Conservation (phyloP, 2,329 filamentous ascomycete genomes). For the Parascedosporium putredinis region DNA sequence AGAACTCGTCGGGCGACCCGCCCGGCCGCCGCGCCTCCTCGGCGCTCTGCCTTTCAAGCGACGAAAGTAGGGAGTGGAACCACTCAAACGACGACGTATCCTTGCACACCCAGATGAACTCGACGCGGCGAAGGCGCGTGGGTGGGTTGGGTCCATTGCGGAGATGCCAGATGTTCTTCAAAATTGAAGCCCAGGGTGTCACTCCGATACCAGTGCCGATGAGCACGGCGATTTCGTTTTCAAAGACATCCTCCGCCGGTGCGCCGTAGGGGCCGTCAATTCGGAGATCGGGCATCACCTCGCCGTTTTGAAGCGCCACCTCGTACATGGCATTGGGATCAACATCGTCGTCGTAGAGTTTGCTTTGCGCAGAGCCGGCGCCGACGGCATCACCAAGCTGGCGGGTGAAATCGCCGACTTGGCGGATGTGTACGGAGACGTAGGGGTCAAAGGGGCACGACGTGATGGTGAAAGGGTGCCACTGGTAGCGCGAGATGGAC, state of each 20-base stretch:
- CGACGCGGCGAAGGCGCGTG: slow-evolving; percentile 68
- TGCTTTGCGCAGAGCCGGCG: slow-evolving; percentile 66
- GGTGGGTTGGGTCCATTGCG: slow-evolving; percentile 72
- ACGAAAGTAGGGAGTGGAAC: slow-evolving; percentile 80
- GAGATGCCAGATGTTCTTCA: slow-evolving; percentile 89
- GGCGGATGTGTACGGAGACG: slow-evolving; percentile 74
- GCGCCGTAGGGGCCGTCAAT: slow-evolving; percentile 86
- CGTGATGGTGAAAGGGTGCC: slow-evolving; percentile 91
- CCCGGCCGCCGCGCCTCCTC: slow-evolving; percentile 48
- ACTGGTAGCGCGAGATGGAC: slow-evolving; percentile 67
- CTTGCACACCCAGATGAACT: slow-evolving; percentile 91
- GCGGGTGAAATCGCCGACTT: slow-evolving; percentile 81
- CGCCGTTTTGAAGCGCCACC: slow-evolving; percentile 72
- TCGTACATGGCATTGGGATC: slow-evolving; percentile 88
- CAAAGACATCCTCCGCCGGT: slow-evolving; percentile 85
- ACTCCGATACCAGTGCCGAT: slow-evolving; percentile 70
- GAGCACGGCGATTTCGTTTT: slow-evolving; percentile 69
- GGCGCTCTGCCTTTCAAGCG: slow-evolving; percentile 65
- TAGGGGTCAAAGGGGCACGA: slow-evolving; percentile 85
- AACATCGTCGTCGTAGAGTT: slow-evolving; percentile 63
- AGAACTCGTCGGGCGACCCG: slow-evolving; percentile 57
- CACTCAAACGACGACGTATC: slow-evolving; percentile 84
- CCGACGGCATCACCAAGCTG: slow-evolving; percentile 72
- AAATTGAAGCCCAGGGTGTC: slow-evolving; percentile 64
- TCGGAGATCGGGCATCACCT: slow-evolving; percentile 69